phyloP scores from a whole-genome alignment of 768 basidiomycete species.

The Clavaria fumosa region DNA sequence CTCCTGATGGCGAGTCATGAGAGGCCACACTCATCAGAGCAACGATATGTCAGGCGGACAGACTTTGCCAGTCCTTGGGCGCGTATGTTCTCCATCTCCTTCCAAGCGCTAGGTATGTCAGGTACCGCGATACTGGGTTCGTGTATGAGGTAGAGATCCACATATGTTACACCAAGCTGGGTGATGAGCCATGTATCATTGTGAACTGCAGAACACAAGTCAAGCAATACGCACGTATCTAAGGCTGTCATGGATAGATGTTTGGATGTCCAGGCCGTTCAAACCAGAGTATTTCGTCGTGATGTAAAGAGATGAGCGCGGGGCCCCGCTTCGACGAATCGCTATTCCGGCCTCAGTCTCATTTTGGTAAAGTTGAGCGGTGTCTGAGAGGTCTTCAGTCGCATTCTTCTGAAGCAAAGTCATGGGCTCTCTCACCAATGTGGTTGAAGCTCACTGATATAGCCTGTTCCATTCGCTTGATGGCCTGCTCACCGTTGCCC shows the following conservation, averaged over 20 bases:
- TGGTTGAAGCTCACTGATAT: conserved; percentile 46
- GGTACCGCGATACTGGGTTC: conserved; percentile 34
- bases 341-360: conserved; percentile 40
- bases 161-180: conserved; percentile 49
- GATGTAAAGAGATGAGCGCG: conserved; percentile 42
- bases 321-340: conserved; percentile 38
- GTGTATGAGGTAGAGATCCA: conserved; percentile 65
- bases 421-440: conserved; percentile 32
- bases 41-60: not conserved
- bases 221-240: conserved; percentile 27
- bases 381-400: conserved; percentile 25
- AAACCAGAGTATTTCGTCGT: conserved; percentile 50
- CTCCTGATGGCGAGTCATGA: conserved; percentile 25
- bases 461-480: conserved; percentile 45
- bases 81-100: conserved; percentile 43
- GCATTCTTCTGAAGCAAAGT: not conserved
- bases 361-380: conserved; percentile 46
- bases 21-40: not conserved
- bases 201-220: not conserved
- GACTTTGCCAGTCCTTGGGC: conserved; percentile 43
- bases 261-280: conserved; percentile 34
- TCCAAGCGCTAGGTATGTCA: conserved; percentile 49
- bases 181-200: not conserved
- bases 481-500: conserved; percentile 38
- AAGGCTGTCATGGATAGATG: conserved; percentile 41